Percentiles rank a stretch among this genome's conserved stretches.
phyloP scores from a whole-genome alignment of 2,329 filamentous ascomycete genomes.

The Colletotrichum sp. region DNA sequence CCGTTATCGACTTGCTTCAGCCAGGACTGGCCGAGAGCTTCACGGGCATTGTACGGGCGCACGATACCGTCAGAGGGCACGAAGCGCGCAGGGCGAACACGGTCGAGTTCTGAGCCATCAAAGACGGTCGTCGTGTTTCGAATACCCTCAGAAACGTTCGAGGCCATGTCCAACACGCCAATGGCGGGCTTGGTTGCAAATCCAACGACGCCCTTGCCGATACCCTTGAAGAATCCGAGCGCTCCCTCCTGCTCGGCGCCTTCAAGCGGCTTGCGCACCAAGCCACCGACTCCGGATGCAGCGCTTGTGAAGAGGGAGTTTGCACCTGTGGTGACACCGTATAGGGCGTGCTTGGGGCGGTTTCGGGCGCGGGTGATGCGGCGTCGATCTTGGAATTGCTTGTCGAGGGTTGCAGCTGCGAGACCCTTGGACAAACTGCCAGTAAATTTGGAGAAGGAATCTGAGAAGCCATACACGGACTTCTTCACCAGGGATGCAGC shows the following conservation, averaged over 20 bases:
- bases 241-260: conserved; percentile 96
- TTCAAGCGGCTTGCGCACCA: conserved; percentile 92
- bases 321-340: conserved; percentile 92
- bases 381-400: conserved; percentile 96
- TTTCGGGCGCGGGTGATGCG: conserved; percentile 94
- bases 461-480: conserved; percentile 94
- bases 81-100: conserved; percentile 91
- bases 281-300: conserved; percentile 89
- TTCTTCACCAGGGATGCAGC: conserved; percentile 98
- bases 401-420: conserved; percentile 93
- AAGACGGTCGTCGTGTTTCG: conserved; percentile 99
- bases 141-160: conserved; percentile 95
- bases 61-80: conserved; percentile 93
- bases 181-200: conserved; percentile 97
- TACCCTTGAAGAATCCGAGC: conserved; percentile 94
- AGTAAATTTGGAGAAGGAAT: conserved; percentile 97
- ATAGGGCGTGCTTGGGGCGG: conserved; percentile 94
- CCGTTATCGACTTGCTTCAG: conserved; percentile 98
- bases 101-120: conserved; percentile 91
- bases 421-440: conserved; percentile 97
- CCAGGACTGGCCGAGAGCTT: conserved; percentile 97
- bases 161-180: conserved; percentile 94
- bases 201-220: conserved; percentile 92
- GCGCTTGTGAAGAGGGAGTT: conserved; percentile 94
- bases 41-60: conserved; percentile 89